Evolutionary conservation across 768 basidiomycete genomes (phyloP).

Genomic region (Boletus subparvulus): DNA sequence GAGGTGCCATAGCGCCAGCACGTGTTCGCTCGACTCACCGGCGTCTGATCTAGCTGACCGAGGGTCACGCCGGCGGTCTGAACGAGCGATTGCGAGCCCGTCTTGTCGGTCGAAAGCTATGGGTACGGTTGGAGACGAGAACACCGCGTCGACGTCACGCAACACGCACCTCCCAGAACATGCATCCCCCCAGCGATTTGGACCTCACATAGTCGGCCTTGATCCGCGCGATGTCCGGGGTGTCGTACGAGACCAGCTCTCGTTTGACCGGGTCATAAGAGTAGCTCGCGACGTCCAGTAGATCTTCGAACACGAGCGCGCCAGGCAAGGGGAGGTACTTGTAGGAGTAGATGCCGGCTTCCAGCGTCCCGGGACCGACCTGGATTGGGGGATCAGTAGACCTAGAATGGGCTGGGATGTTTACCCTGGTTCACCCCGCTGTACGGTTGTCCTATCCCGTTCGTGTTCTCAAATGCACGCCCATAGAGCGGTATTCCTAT

Average conservation of each 20-base stretch:
- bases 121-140: neutral
- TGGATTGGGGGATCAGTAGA: constrained; percentile 23
- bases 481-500: constrained; percentile 78
- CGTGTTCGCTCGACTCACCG: constrained; percentile 20
- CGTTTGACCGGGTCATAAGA: constrained; percentile 67
- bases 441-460: constrained; percentile 65
- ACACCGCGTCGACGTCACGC: neutral
- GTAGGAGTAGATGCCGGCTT: constrained; percentile 58
- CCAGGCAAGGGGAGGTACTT: constrained; percentile 64
- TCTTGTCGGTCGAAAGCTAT: constrained; percentile 59
- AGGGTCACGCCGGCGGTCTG: constrained; percentile 45
- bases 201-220: constrained; percentile 69
- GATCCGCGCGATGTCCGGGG: constrained; percentile 58
- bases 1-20: neutral
- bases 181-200: constrained; percentile 62
- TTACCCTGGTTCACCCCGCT: constrained; percentile 47
- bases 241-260: constrained; percentile 78
- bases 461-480: constrained; percentile 70
- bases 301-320: constrained; percentile 64
- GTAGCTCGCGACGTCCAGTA: constrained; percentile 69
- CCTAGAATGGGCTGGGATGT: neutral
- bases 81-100: constrained; percentile 58
- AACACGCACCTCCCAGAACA: constrained; percentile 64
- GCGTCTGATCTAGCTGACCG: constrained; percentile 57
- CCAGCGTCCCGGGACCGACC: constrained; percentile 63